phyloP scores from a whole-genome alignment of 805 yeast genomes.

The Candida morakotiae region DNA sequence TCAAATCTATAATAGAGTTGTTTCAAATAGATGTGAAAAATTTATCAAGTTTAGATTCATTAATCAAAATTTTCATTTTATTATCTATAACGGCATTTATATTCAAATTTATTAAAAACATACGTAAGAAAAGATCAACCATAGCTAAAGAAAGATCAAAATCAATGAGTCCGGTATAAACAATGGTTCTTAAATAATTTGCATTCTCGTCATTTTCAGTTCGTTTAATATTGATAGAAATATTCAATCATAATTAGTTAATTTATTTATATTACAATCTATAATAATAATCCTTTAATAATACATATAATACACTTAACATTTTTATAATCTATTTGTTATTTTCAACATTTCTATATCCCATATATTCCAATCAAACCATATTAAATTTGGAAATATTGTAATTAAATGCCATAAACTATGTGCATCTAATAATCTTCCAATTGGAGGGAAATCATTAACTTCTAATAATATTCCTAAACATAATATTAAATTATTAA shows the following conservation, averaged over 20 bases:
- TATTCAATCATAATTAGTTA: too few relatives aligned
- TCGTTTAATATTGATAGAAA: too few relatives aligned
- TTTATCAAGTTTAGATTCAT: neutral
- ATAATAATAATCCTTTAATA: too few relatives aligned
- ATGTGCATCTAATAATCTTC: constrained; percentile 66
- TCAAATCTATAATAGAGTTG: neutral
- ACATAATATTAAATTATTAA: constrained; percentile 29
- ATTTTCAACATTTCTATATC: constrained; percentile 32
- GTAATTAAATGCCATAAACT: constrained; percentile 92
- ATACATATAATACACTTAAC: too few relatives aligned
- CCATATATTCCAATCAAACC: constrained; percentile 63
- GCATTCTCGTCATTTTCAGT: neutral
- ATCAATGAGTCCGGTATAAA: constrained; percentile 2
- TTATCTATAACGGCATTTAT: constrained; percentile 1
- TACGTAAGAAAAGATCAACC: constrained; percentile 4
- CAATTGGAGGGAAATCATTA: constrained; percentile 31
- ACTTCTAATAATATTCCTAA: constrained; percentile 31
- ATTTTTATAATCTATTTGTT: constrained; percentile 5
- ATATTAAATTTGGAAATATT: constrained; percentile 68
- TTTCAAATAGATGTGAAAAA: neutral
- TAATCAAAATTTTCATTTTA: constrained; percentile 1
- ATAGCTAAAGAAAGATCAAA: constrained; percentile 6
- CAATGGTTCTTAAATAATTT: too few relatives aligned
- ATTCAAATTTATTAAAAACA: constrained; percentile 1
- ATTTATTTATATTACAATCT: constrained; percentile 1